A percentile compares a stretch with the other conserved stretches of the same genome.
Conservation (phyloP, 2,329 filamentous ascomycete genomes). For the Arachnomyces sp. region DNA sequence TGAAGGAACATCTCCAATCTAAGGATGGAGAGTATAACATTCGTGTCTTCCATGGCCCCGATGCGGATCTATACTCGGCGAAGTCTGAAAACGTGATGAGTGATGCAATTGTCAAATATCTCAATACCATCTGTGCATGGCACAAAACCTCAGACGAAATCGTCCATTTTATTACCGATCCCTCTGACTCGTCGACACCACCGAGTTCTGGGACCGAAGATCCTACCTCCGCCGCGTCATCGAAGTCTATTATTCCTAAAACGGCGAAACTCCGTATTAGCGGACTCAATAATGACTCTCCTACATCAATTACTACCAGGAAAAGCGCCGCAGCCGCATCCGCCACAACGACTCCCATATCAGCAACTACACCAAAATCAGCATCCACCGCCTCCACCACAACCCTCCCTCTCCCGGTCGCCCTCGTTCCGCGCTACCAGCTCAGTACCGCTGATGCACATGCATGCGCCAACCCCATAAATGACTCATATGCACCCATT, state of each 20-base stretch:
- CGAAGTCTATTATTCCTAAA: constrained; percentile 26
- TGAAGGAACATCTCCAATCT: constrained; percentile 45
- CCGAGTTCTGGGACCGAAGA: constrained; percentile 16
- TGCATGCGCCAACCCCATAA: constrained; percentile 65
- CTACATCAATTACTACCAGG: constrained; percentile 15
- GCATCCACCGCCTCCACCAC: constrained; percentile 8
- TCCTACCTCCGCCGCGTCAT: constrained; percentile 19
- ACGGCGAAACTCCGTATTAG: constrained; percentile 22
- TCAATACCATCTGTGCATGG: constrained; percentile 64
- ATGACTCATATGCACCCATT: constrained; percentile 68
- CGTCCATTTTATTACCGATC: constrained; percentile 46
- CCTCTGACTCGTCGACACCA: constrained; percentile 10
- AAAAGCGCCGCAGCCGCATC: too few species aligned
- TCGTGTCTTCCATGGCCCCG: constrained; percentile 42
- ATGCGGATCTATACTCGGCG: constrained; percentile 16
- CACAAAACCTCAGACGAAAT: constrained; percentile 69
- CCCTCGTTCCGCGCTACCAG: constrained; percentile 72
- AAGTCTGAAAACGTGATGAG: constrained; percentile 27
- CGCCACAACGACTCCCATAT: constrained; percentile 7
- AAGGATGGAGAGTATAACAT: constrained; percentile 47
- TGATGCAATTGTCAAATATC: constrained; percentile 50
- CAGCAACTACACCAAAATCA: constrained; percentile 10
- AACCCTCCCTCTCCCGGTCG: constrained; percentile 51
- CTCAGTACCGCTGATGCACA: constrained; percentile 70
- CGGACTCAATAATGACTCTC: constrained; percentile 23